Evolutionary conservation across 495 filamentous ascomycete genomes (phyloP).

Genomic region (Xanthoparmelia taractica): DNA sequence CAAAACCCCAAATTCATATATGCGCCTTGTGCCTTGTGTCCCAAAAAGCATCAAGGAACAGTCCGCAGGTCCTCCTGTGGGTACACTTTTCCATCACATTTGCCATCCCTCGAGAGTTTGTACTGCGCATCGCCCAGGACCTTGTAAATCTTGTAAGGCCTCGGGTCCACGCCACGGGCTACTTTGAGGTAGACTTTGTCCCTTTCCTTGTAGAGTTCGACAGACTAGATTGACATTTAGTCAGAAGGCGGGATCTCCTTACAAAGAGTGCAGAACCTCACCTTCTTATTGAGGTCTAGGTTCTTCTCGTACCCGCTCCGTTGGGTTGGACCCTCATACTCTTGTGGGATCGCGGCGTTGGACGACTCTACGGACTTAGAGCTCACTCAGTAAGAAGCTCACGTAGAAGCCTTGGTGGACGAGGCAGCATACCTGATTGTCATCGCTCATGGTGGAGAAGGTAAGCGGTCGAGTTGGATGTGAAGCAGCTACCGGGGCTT

Average conservation of each 20-base stretch:
- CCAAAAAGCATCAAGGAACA: not conserved
- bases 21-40: not conserved
- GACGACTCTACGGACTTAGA: constrained; percentile 8
- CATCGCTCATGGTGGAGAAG: constrained; percentile 6
- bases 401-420: not conserved
- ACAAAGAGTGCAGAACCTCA: not conserved
- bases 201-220: not conserved
- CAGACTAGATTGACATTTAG: not conserved
- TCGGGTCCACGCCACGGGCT: constrained; percentile 10
- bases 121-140: constrained; percentile 16
- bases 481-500: not conserved
- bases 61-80: constrained; percentile 1
- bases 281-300: not conserved
- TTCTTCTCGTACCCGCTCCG: constrained; percentile 3
- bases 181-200: constrained; percentile 11
- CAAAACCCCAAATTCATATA: not conserved
- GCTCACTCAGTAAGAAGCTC: not conserved
- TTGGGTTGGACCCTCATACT: not conserved
- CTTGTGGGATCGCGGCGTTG: not conserved
- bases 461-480: not conserved
- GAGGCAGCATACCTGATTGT: not conserved
- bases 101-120: constrained; percentile 6
- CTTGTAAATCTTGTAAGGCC: constrained; percentile 8
- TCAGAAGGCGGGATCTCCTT: not conserved
- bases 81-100: constrained; percentile 3